A percentile compares a stretch with the other conserved stretches of the same genome.
Evolutionary conservation across 2,329 filamentous ascomycete species (phyloP).

Genomic region (Pezicula neosporulosa): DNA sequence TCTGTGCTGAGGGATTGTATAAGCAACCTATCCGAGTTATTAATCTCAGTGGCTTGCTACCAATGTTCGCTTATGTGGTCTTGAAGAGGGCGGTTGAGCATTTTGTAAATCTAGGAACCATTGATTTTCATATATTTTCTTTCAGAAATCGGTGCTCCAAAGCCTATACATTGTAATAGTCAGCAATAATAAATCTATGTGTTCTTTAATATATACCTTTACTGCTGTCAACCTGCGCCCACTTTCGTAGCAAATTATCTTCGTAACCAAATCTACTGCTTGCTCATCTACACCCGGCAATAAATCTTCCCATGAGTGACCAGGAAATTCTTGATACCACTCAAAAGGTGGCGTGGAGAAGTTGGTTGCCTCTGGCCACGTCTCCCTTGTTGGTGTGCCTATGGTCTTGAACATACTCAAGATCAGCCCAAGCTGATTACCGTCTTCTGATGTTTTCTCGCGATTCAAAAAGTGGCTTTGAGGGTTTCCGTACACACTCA

Average conservation of each 20-base stretch:
- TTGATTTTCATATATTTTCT: too few species aligned
- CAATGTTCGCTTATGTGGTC: too few species aligned
- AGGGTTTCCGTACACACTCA: constrained; percentile 59
- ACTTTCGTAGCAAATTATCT: constrained; percentile 71
- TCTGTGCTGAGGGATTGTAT: too few species aligned
- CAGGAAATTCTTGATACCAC: constrained; percentile 76
- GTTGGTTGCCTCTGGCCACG: constrained; percentile 74
- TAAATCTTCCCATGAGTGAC: constrained; percentile 65
- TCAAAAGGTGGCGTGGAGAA: constrained; percentile 81
- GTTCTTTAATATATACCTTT: constrained; percentile 39
- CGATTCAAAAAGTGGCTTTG: constrained; percentile 74
- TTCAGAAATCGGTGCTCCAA: constrained; percentile 2
- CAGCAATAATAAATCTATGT: neutral
- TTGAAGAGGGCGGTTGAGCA: too few species aligned
- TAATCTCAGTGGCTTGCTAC: too few species aligned
- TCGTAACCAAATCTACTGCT: constrained; percentile 63
- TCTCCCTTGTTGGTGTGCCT: constrained; percentile 76
- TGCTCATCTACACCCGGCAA: constrained; percentile 56
- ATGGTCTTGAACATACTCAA: constrained; percentile 89
- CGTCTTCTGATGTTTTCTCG: constrained; percentile 68
- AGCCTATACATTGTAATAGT: neutral
- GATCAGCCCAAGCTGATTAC: constrained; percentile 87
- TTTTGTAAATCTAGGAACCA: too few species aligned
- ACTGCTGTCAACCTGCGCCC: constrained; percentile 62
- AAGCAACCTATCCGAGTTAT: too few species aligned